These are phyloP conservation scores for Sordariomycetes sp. DNA, from an alignment of 2,329 filamentous ascomycete genomes.

Conservation along the genomic window DNA sequence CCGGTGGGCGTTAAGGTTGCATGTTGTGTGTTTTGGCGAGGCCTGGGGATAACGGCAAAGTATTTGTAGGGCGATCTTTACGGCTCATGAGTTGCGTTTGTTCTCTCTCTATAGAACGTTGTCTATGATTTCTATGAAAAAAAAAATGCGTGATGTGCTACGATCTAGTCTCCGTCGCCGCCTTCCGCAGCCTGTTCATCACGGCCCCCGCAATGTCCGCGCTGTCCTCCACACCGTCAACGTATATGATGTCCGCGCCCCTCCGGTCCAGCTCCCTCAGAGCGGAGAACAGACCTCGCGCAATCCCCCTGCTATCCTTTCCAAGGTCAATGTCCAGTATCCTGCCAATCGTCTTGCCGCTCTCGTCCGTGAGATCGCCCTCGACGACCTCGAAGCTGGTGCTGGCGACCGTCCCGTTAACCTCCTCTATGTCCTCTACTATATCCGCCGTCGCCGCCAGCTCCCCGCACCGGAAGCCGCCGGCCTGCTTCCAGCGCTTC, in stretches of 20 bases:
- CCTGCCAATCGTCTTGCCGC: slow-evolving; percentile 20
- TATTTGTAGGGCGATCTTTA: slow-evolving; percentile 2
- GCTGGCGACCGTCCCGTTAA: slow-evolving; percentile 12
- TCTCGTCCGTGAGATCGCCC: slow-evolving; percentile 21
- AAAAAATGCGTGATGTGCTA: slow-evolving; percentile 17
- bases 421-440: slow-evolving; percentile 12
- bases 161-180: slow-evolving; percentile 46
- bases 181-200: slow-evolving; percentile 74
- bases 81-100: not conserved
- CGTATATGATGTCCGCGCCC: slow-evolving; percentile 71
- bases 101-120: slow-evolving; percentile 3
- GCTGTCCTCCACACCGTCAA: slow-evolving; percentile 74
- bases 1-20: not conserved
- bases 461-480: slow-evolving; percentile 17
- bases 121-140: slow-evolving; percentile 14
- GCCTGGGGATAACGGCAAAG: not conserved
- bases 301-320: slow-evolving; percentile 56
- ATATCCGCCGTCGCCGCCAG: slow-evolving; percentile 9
- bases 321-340: slow-evolving; percentile 65
- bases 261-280: slow-evolving; percentile 72
- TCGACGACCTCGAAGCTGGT: slow-evolving; percentile 25
- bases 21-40: not conserved
- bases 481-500: slow-evolving; percentile 32
- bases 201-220: slow-evolving; percentile 76
- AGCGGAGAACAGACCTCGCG: slow-evolving; percentile 77